Conservation (phyloP, 495 filamentous ascomycete species). For the Sphaerosporella brunnea region DNA sequence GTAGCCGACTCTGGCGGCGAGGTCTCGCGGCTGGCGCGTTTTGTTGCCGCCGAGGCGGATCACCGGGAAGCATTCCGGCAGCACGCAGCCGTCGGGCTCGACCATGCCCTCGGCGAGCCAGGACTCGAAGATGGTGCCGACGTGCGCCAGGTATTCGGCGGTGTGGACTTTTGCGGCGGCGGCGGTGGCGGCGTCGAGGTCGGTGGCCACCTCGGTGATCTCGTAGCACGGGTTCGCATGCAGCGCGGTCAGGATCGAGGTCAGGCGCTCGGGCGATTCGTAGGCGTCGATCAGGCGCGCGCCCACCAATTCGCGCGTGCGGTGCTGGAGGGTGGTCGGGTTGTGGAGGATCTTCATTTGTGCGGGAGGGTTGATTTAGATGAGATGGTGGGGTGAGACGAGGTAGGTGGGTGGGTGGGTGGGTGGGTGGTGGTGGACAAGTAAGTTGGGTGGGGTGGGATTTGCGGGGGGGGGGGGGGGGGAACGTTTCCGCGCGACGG, state of each 20-base stretch:
- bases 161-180: constrained; percentile 6
- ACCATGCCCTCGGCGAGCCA: constrained; percentile 4
- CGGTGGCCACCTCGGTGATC: neutral
- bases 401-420: neutral
- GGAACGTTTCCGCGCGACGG: too few species aligned
- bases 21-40: constrained; percentile 6
- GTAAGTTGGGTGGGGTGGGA: too few species aligned
- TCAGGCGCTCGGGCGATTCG: constrained; percentile 4
- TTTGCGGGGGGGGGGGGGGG: too few species aligned
- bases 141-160: constrained; percentile 6
- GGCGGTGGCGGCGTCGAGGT: neutral
- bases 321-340: neutral
- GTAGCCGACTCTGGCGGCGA: constrained; percentile 8
- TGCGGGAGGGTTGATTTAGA: too few species aligned
- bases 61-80: constrained; percentile 12
- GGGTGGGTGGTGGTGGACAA: neutral
- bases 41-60: neutral
- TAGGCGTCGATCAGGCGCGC: neutral
- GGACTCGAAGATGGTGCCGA: constrained; percentile 5
- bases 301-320: neutral
- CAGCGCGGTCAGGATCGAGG: neutral
- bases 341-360: constrained; percentile 7
- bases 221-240: neutral
- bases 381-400: neutral
- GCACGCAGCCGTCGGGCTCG: neutral